Conservation (phyloP, 2,329 filamentous ascomycete genomes). For the Periconia sp. region DNA sequence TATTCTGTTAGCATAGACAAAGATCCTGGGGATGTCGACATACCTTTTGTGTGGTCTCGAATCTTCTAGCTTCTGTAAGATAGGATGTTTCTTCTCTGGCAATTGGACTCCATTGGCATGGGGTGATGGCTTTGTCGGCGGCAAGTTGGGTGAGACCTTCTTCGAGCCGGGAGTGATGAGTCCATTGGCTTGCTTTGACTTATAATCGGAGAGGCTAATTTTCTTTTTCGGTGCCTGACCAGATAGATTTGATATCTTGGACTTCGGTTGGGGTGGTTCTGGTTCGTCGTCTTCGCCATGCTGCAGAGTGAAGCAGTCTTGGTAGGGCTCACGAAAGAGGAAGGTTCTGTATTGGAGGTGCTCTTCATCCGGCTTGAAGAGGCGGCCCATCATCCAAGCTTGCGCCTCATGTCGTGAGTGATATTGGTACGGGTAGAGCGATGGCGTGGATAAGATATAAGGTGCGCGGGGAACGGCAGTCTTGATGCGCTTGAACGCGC, state of each 20-base stretch:
- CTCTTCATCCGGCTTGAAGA: conserved; percentile 63
- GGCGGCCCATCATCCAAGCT: conserved; percentile 55
- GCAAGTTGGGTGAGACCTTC: conserved; percentile 33
- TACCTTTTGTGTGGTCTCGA: conserved; percentile 27
- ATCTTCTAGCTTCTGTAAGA: conserved; percentile 16
- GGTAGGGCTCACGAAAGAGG: conserved; percentile 61
- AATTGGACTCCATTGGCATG: conserved; percentile 35
- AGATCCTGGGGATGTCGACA: background rate
- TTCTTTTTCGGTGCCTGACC: conserved; percentile 61
- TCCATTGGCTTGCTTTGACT: conserved; percentile 57
- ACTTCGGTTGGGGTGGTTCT: conserved; percentile 46
- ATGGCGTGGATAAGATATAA: conserved; percentile 56
- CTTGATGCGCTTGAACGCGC: conserved; percentile 51
- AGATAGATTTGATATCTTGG: conserved; percentile 45
- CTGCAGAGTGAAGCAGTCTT: conserved; percentile 55
- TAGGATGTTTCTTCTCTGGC: conserved; percentile 22
- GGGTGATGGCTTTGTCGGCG: conserved; percentile 24
- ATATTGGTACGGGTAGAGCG: conserved; percentile 52
- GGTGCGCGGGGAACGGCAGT: conserved; percentile 49
- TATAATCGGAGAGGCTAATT: conserved; percentile 67
- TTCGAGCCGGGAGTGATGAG: conserved; percentile 36
- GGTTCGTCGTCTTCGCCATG: conserved; percentile 61
- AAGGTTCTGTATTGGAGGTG: conserved; percentile 68
- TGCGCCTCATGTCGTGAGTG: conserved; percentile 48
- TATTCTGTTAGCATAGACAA: conserved; percentile 19